Conservation (phyloP, 208 protist species). For the Leishmania amazonensis region DNA sequence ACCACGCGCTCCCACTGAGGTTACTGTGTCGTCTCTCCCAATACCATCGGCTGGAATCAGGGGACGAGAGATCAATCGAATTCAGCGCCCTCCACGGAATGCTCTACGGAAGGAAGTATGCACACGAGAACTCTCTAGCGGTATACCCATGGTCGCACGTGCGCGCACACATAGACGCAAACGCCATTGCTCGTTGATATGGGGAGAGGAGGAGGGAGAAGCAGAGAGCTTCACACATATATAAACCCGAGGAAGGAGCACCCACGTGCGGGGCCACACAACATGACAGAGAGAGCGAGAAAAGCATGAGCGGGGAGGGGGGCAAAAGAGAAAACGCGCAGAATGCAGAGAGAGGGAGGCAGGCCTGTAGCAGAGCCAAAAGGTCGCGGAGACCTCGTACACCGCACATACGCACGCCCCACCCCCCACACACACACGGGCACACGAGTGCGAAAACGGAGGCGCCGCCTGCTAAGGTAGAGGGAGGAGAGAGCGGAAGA, state of each 20-base stretch:
- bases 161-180: background rate
- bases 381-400: background rate
- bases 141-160: background rate
- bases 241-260: too few species aligned
- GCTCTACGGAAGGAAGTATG: background rate
- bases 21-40: background rate
- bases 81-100: too few species aligned
- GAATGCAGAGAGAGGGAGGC: background rate
- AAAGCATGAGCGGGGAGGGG: too few species aligned
- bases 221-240: too few species aligned
- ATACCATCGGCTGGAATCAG: background rate
- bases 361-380: background rate
- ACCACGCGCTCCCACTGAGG: background rate
- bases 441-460: background rate
- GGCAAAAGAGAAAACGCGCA: background rate
- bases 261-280: too few species aligned
- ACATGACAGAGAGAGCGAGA: too few species aligned
- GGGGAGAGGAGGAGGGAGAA: background rate
- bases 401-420: background rate
- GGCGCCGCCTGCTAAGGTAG: background rate
- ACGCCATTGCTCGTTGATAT: background rate
- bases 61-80: background rate
- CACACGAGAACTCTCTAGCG: background rate
- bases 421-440: background rate
- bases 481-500: background rate